Evolutionary conservation across 768 basidiomycete genomes (phyloP).

Genomic region (Cystobasidium onofrii): DNA sequence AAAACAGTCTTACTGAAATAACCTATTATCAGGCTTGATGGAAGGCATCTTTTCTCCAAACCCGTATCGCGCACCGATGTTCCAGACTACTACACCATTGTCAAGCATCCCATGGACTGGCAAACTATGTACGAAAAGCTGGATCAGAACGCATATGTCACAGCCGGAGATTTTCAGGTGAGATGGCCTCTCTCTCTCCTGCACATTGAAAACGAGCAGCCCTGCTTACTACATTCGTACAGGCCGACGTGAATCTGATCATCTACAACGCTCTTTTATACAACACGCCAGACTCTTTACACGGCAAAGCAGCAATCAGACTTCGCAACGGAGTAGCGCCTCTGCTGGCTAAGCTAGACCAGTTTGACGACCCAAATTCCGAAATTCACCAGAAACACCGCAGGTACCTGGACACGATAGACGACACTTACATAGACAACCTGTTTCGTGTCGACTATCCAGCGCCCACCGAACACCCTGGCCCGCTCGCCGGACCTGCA

Average conservation of each 20-base stretch:
- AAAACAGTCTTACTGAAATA: not conserved
- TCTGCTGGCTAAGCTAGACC: slow-evolving; percentile 46
- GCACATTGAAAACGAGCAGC: too few species aligned
- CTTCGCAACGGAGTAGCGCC: slow-evolving; percentile 52
- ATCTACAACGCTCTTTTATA: slow-evolving; percentile 83
- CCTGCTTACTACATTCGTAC: not conserved
- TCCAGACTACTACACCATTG: slow-evolving; percentile 77
- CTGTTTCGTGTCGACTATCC: not conserved
- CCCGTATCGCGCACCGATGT: slow-evolving; percentile 77
- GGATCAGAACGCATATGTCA: slow-evolving; percentile 71
- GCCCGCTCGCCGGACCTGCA: too few species aligned
- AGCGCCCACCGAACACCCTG: not conserved
- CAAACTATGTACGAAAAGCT: slow-evolving; percentile 80
- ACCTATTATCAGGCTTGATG: slow-evolving; percentile 47
- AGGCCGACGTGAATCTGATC: slow-evolving; percentile 67
- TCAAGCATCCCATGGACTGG: slow-evolving; percentile 89
- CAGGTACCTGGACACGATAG: not conserved
- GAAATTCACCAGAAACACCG: slow-evolving; percentile 15
- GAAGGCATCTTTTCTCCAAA: slow-evolving; percentile 56
- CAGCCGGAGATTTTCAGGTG: slow-evolving; percentile 61
- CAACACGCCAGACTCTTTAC: slow-evolving; percentile 65
- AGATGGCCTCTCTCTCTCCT: too few species aligned
- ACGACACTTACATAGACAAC: slow-evolving; percentile 44
- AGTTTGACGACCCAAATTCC: slow-evolving; percentile 45
- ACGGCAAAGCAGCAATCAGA: slow-evolving; percentile 61